These are phyloP conservation scores for Bisporella sp. DNA, from an alignment of 2,329 filamentous ascomycete genomes.

Conservation along the genomic window DNA sequence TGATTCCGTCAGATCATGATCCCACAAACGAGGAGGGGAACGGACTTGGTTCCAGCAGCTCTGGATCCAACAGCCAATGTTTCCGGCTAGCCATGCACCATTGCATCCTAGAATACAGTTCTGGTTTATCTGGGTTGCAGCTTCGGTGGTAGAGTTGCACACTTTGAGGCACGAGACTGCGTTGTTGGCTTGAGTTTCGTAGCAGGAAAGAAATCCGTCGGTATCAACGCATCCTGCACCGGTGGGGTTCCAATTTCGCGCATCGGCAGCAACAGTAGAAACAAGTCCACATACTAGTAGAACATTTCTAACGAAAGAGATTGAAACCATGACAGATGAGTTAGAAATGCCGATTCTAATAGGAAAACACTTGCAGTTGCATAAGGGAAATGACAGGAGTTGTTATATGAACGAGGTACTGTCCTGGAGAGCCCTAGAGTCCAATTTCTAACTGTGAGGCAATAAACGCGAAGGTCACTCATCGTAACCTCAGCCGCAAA, in stretches of 20 bases:
- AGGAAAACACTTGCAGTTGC: too few species aligned
- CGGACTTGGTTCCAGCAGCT: conserved; percentile 11
- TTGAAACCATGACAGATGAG: too few species aligned
- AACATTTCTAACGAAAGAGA: too few species aligned
- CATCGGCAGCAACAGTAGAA: not conserved
- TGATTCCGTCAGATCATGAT: not conserved
- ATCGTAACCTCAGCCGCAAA: too few species aligned
- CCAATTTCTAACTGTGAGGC: too few species aligned
- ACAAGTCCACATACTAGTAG: not conserved
- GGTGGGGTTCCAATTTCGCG: not conserved
- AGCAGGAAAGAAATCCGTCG: not conserved
- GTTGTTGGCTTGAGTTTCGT: not conserved
- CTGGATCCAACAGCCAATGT: conserved; percentile 10
- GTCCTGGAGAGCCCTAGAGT: too few species aligned
- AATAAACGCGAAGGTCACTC: too few species aligned
- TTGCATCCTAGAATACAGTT: conserved; percentile 3
- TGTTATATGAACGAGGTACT: too few species aligned
- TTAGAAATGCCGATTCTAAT: too few species aligned
- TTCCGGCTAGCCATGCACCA: conserved; percentile 4
- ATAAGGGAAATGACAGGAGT: too few species aligned
- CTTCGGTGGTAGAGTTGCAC: not conserved
- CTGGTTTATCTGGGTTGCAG: not conserved
- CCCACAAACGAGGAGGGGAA: not conserved
- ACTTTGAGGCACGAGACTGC: not conserved
- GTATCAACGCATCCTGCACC: not conserved